Evolutionary conservation across 257 asterid genomes (phyloP), one percentile per base, ranked within the genome.

Genomic region (Solanum neorickii): DNA sequence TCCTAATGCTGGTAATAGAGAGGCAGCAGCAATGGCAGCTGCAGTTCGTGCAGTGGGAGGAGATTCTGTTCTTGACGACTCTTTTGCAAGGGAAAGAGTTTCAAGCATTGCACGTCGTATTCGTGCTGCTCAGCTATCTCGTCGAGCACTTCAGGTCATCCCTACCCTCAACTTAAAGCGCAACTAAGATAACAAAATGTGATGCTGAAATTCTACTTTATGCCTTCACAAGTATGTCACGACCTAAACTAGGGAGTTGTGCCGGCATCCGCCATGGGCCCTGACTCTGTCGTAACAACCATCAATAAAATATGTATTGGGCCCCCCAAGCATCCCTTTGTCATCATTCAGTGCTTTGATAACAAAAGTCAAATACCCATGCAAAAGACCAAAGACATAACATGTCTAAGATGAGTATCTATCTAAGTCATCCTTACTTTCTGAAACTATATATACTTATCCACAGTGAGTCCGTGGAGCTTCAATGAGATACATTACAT

Each of bases 1-100:
- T 89, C 99, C 99, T 86, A 95, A 97, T 93, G 99, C 98, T 91
- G 99, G 99, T 76, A 95, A 94, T 93, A 93, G 99, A 89, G 99
- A 97, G 91, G 99, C 99, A 82, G 96, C 97, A 35, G 99, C 99
- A 84, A 90, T 97, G 98, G 97, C 99, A 87, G 96, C 97, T 91
- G 99, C 99, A 69, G 98, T 97, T 88, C 99, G 99, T 92, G 99
- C 99, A 42, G 94, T 97, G 12, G 99, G 99, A 83, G 98, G 99
- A 86, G 99, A 97, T 95, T 96, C 99, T 89, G 98, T 96, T 80
- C 95, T 93, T 83, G 98, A 96, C 87, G 98, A 97, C 92, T 93
- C 98, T 60, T 96, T 95, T 92, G 99, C 99, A 42, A 98, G 99
- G 66, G 99, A 97, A 88, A 92, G 99, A 90, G 98, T 97, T 75